These are phyloP conservation scores for Zasmidium citrigriseum DNA, from an alignment of 2,329 filamentous ascomycete genomes.

Conservation along the genomic window DNA sequence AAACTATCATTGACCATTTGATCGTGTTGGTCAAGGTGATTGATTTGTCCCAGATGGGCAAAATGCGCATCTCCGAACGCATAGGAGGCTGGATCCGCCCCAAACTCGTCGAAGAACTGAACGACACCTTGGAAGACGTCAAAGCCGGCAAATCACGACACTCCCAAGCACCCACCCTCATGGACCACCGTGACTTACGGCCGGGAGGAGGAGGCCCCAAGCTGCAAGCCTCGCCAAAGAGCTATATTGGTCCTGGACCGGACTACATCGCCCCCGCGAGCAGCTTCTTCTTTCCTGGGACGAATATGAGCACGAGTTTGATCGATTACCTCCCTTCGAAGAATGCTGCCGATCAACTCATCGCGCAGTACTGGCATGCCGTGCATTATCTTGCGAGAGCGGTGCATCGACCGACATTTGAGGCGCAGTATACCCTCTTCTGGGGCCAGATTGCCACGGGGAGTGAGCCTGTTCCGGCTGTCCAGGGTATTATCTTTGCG, in stretches of 20 bases:
- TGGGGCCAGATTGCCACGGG: constrained; percentile 63
- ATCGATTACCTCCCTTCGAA: constrained; percentile 63
- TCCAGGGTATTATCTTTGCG: constrained; percentile 70
- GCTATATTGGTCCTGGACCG: constrained; percentile 64
- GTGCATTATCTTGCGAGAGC: constrained; percentile 70
- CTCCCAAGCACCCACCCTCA: constrained; percentile 13
- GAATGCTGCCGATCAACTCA: constrained; percentile 60
- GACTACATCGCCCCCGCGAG: constrained; percentile 69
- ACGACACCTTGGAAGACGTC: constrained; percentile 34
- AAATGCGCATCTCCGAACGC: constrained; percentile 71
- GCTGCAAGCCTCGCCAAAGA: constrained; percentile 34
- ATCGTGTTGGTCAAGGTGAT: too few relatives aligned
- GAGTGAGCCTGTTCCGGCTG: constrained; percentile 63
- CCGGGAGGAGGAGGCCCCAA: constrained; percentile 17
- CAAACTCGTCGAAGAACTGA: constrained; percentile 68
- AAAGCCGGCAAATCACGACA: constrained; percentile 28
- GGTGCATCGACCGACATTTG: constrained; percentile 67
- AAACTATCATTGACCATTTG: too few relatives aligned
- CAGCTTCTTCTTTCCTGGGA: constrained; percentile 64
- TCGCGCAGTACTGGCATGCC: constrained; percentile 66
- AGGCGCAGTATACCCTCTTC: constrained; percentile 64
- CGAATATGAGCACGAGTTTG: constrained; percentile 50
- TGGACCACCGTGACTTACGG: constrained; percentile 22
- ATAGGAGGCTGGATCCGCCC: constrained; percentile 73
- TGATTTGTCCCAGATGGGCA: constrained; percentile 70